Percentiles rank a stretch among this genome's conserved stretches.
Conservation (phyloP, 768 basidiomycete species). For the Amanita rimosa region DNA sequence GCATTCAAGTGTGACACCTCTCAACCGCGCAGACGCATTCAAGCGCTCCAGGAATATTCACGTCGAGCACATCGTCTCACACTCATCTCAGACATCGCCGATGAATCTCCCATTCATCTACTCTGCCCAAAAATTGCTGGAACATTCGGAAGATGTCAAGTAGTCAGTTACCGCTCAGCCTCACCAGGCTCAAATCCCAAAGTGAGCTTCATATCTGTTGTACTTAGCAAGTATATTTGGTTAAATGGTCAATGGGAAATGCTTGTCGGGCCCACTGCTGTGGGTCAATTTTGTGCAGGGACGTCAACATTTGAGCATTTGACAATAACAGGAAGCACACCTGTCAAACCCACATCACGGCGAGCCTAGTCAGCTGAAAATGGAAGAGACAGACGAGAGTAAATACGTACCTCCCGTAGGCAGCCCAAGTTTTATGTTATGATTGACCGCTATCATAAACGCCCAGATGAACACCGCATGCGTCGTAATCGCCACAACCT, state of each 20-base stretch:
- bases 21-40: background rate
- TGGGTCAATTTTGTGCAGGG: background rate
- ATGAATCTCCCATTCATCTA: conserved; percentile 63
- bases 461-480: conserved; percentile 54
- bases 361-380: background rate
- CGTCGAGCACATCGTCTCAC: conserved; percentile 25
- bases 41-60: no score
- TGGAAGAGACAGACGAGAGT: background rate
- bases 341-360: conserved; percentile 5
- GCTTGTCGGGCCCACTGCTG: background rate
- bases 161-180: conserved; percentile 44
- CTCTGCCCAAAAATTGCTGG: conserved; percentile 47
- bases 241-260: no score
- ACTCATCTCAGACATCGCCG: conserved; percentile 58
- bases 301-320: conserved; percentile 3
- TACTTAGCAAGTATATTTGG: no score
- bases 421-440: conserved; percentile 27
- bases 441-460: conserved; percentile 36
- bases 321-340: conserved; percentile 15
- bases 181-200: conserved; percentile 1
- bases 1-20: background rate
- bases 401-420: conserved; percentile 50
- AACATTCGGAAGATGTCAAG: conserved; percentile 42
- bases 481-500: conserved; percentile 58
- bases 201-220: no score